Percentiles rank a stretch among this genome's conserved stretches.
Evolutionary conservation across 306 rosid species (phyloP).

Genomic region (Prunus mume): DNA sequence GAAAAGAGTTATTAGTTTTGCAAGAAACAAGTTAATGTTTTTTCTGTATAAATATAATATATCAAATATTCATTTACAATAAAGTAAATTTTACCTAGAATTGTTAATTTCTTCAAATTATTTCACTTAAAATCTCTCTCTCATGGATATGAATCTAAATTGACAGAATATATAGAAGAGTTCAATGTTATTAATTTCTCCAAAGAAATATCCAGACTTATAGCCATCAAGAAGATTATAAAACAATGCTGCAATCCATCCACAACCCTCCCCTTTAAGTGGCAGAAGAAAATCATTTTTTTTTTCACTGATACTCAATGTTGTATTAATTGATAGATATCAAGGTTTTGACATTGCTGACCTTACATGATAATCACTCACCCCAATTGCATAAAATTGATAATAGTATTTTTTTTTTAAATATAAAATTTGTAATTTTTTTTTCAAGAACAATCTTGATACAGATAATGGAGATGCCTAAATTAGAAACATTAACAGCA

Average conservation of each 20-base stretch:
- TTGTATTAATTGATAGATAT: neutral
- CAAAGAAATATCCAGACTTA: neutral
- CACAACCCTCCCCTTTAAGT: neutral
- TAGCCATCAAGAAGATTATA: neutral
- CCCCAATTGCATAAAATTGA: neutral
- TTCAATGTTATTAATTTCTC: neutral
- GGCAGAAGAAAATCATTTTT: neutral
- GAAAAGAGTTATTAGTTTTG: neutral
- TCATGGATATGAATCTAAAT: neutral
- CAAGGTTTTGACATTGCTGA: neutral
- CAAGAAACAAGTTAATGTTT: neutral
- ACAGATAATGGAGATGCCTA: neutral
- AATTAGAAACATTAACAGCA: neutral
- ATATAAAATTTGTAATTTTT: no score
- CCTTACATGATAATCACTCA: neutral
- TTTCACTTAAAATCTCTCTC: neutral
- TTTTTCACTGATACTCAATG: neutral
- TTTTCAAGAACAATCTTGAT: neutral
- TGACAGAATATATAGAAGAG: neutral
- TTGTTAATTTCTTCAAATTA: neutral
- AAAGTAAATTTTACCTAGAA: neutral
- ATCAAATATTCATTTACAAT: no score
- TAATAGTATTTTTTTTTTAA: neutral
- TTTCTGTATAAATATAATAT: no score
- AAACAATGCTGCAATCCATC: neutral